Percentiles rank a stretch among this genome's conserved stretches.
Evolutionary conservation across 2,329 filamentous ascomycete genomes (phyloP).

Genomic region (Lachnellula arida): DNA sequence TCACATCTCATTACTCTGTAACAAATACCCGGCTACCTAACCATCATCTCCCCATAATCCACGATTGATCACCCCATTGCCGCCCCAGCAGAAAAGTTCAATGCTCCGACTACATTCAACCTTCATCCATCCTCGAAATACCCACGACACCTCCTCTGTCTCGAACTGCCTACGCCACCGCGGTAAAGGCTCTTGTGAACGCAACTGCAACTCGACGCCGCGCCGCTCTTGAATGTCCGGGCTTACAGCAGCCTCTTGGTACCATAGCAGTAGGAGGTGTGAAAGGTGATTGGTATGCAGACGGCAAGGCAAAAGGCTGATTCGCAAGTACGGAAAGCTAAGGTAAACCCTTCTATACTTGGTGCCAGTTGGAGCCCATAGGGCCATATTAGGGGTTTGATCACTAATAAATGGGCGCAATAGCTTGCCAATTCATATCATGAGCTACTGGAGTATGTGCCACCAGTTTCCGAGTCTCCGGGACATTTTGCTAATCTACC

Average conservation of each 20-base stretch:
- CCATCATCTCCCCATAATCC: conserved; percentile 8
- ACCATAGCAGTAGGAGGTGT: conserved; percentile 28
- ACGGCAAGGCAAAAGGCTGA: conserved; percentile 53
- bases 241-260: conserved; percentile 22
- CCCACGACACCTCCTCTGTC: background rate
- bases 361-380: background rate
- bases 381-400: background rate
- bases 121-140: background rate
- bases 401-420: conserved; percentile 32
- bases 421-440: conserved; percentile 97
- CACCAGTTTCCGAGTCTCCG: background rate
- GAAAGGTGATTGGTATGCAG: conserved; percentile 37
- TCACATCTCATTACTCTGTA: conserved; percentile 10
- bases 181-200: background rate
- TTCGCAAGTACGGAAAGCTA: conserved; percentile 56
- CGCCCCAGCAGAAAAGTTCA: conserved; percentile 4
- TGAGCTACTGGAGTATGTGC: conserved; percentile 82
- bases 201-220: conserved; percentile 6
- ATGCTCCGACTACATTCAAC: conserved; percentile 11
- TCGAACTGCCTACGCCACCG: background rate
- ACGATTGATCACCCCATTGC: conserved; percentile 1
- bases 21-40: conserved; percentile 9
- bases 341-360: conserved; percentile 37
- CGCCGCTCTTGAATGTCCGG: conserved; percentile 28
- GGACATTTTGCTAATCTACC: conserved; percentile 21